Evolutionary conservation across 2,329 filamentous ascomycete genomes (phyloP).

Genomic region (Fusarium pseudonygamai): DNA sequence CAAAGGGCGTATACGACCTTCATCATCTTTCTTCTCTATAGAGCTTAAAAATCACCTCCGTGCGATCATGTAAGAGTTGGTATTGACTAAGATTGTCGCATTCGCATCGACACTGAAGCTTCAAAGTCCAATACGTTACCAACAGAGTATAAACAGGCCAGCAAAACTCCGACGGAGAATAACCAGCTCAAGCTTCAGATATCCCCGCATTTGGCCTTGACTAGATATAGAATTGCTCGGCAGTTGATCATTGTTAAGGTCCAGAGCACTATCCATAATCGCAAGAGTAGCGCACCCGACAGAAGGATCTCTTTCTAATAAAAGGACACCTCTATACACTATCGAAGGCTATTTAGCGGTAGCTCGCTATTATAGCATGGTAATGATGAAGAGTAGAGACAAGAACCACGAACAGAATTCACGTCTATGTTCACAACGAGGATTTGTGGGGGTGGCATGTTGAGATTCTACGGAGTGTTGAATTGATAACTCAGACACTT

Average conservation of each 20-base stretch:
- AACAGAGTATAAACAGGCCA: too few species aligned
- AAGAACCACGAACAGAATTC: too few species aligned
- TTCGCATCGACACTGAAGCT: not conserved
- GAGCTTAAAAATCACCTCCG: not conserved
- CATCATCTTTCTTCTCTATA: not conserved
- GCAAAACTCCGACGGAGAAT: not conserved
- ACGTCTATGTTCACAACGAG: too few species aligned
- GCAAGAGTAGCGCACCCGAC: accelerated
- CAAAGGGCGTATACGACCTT: not conserved
- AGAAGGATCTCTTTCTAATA: not conserved
- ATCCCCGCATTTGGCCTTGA: not conserved
- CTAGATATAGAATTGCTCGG: not conserved
- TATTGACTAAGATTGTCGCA: not conserved
- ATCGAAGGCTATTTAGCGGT: too few species aligned
- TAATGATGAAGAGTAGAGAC: too few species aligned
- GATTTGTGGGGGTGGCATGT: too few species aligned
- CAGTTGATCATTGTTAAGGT: not conserved
- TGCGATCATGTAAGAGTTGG: not conserved
- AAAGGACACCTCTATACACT: not conserved
- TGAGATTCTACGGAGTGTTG: too few species aligned
- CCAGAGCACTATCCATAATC: not conserved
- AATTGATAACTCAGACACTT: too few species aligned
- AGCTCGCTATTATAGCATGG: too few species aligned
- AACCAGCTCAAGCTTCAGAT: not conserved
- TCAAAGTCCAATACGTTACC: too few species aligned